These are phyloP conservation scores for Kazachstania viticola DNA, from an alignment of 805 yeast genomes.

Conservation along the genomic window DNA sequence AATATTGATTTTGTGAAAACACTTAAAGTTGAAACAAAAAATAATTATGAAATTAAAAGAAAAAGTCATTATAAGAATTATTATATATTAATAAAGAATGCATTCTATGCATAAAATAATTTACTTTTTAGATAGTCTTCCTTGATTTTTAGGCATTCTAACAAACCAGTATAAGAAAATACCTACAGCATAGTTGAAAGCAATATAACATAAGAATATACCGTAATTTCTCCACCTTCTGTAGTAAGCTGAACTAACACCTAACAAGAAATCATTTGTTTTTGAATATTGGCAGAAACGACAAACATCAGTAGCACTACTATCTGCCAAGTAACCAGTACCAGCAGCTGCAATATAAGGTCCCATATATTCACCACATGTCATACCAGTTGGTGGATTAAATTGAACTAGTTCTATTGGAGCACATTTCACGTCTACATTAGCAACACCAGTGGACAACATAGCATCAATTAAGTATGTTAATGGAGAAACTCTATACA, in stretches of 20 bases:
- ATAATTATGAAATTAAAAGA: no score
- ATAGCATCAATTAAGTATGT: conserved; percentile 53
- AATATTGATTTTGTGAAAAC: background rate
- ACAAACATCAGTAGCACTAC: conserved; percentile 41
- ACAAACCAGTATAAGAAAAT: conserved; percentile 45
- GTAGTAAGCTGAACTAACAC: conserved; percentile 29
- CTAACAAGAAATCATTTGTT: conserved; percentile 48
- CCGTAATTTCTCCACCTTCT: conserved; percentile 54
- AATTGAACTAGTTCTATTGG: conserved; percentile 37
- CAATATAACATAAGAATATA: conserved; percentile 41
- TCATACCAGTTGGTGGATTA: conserved; percentile 41
- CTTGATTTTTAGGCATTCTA: conserved; percentile 51
- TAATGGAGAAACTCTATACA: conserved; percentile 68
- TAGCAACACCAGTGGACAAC: conserved; percentile 45
- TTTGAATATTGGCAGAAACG: conserved; percentile 41
- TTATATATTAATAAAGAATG: background rate
- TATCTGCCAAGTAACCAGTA: conserved; percentile 39
- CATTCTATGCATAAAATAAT: background rate
- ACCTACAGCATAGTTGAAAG: conserved; percentile 32
- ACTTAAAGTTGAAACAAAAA: background rate
- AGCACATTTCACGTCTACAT: conserved; percentile 37
- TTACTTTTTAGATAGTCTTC: background rate
- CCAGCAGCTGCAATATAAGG: conserved; percentile 26
- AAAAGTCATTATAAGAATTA: no score
- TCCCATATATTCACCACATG: conserved; percentile 47